Conservation (phyloP, 2,329 filamentous ascomycete species). For the Truncatella angustata region DNA sequence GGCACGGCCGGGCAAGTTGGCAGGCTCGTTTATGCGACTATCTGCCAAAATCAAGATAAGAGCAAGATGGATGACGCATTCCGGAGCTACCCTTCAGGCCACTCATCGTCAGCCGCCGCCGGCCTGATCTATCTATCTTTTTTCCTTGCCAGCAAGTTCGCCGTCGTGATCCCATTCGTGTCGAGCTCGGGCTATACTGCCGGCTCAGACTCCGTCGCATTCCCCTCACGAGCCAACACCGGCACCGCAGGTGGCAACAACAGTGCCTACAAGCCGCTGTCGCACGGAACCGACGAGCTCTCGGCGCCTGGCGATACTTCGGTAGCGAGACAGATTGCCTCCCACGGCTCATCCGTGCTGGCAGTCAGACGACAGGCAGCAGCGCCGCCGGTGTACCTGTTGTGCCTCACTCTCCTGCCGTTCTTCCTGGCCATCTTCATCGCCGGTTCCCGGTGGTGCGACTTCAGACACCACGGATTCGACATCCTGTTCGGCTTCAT, state of each 20-base stretch:
- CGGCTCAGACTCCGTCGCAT: conserved; percentile 53
- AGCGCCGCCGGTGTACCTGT: conserved; percentile 77
- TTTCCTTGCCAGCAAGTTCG: conserved; percentile 82
- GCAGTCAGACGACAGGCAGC: conserved; percentile 71
- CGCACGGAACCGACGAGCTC: conserved; percentile 24
- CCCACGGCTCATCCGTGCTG: conserved; percentile 37
- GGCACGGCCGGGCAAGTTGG: conserved; percentile 52
- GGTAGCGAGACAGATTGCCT: conserved; percentile 28
- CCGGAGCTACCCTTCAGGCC: conserved; percentile 77
- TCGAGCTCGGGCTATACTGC: conserved; percentile 43
- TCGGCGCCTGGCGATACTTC: conserved; percentile 26
- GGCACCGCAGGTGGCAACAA: conserved; percentile 33
- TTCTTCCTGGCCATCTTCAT: conserved; percentile 77
- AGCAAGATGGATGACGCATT: conserved; percentile 75
- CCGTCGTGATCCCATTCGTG: conserved; percentile 70
- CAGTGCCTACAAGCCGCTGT: conserved; percentile 33
- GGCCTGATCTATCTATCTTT: conserved; percentile 84
- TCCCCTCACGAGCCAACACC: conserved; percentile 67
- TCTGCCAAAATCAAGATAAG: conserved; percentile 68
- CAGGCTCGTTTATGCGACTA: conserved; percentile 70
- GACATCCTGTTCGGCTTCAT: conserved; percentile 84
- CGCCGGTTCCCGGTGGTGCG: conserved; percentile 79
- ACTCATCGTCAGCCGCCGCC: conserved; percentile 72
- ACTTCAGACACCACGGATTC: conserved; percentile 89
- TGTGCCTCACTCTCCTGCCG: conserved; percentile 68